These are phyloP conservation scores for Arabis hirsuta DNA, from an alignment of 345 rosid genomes.

Conservation along the genomic window DNA sequence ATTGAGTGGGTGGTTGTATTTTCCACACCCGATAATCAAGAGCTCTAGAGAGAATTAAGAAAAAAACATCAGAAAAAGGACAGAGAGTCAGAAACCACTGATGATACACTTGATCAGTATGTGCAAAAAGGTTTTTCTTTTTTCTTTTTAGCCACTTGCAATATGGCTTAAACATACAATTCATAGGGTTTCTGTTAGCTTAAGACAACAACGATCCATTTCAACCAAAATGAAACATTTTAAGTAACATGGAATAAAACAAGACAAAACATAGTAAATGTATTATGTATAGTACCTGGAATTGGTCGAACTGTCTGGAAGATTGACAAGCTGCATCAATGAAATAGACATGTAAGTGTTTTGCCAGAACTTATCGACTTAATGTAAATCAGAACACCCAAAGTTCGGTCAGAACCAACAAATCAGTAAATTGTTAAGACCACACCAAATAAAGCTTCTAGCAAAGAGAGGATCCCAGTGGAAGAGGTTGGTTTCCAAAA, in stretches of 20 bases:
- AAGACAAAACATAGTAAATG: neutral
- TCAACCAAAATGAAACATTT: neutral
- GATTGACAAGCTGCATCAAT: constrained; percentile 67
- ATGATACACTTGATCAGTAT: constrained; percentile 17
- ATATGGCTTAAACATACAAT: neutral
- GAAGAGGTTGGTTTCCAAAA: neutral
- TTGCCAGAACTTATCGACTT: neutral
- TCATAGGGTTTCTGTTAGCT: neutral
- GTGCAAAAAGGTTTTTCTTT: constrained; percentile 1
- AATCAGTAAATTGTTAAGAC: neutral
- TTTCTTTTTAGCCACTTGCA: neutral
- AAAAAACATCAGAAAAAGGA: neutral
- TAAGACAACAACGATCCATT: neutral
- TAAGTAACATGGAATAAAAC: neutral
- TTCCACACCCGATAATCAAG: constrained; percentile 77
- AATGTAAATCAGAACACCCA: neutral
- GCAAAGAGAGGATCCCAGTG: neutral
- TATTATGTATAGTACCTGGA: constrained; percentile 74
- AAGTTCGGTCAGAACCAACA: neutral
- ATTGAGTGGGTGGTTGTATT: constrained; percentile 53
- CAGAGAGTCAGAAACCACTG: constrained; percentile 22
- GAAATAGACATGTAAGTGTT: constrained; percentile 6
- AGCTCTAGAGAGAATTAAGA: constrained; percentile 58
- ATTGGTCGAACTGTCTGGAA: constrained; percentile 70
- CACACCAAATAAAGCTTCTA: neutral